These are phyloP conservation scores for Blastobotrys aristatus DNA, from an alignment of 1,139 yeast genomes.

Conservation along the genomic window DNA sequence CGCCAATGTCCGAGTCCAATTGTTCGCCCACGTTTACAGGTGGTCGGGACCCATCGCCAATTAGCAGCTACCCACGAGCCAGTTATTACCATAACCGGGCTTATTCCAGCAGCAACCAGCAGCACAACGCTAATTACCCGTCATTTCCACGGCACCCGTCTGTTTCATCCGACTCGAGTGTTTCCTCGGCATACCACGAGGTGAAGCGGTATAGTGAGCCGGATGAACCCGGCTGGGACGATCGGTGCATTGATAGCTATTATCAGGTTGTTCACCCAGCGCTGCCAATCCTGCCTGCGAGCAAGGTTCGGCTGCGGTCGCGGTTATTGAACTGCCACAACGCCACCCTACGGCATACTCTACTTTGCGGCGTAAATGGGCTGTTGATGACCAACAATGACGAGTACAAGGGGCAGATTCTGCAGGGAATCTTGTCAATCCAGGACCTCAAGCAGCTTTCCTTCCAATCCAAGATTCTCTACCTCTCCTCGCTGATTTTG, in stretches of 20 bases:
- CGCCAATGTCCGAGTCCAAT: constrained; percentile 12
- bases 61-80: constrained; percentile 10
- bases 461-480: constrained; percentile 23
- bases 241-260: constrained; percentile 35
- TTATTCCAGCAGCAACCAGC: too few relatives aligned
- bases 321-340: constrained; percentile 28
- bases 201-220: constrained; percentile 12
- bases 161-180: constrained; percentile 8
- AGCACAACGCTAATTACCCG: neutral
- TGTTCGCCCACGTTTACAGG: neutral
- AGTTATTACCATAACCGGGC: neutral
- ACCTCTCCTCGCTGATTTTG: constrained; percentile 32
- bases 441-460: constrained; percentile 12
- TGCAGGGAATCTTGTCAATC: constrained; percentile 13
- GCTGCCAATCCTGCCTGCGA: constrained; percentile 38
- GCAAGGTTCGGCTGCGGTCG: constrained; percentile 30
- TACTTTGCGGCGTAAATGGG: constrained; percentile 24
- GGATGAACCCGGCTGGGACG: constrained; percentile 31
- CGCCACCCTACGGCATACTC: constrained; percentile 23
- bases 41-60: constrained; percentile 12
- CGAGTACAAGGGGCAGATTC: constrained; percentile 17
- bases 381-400: constrained; percentile 15
- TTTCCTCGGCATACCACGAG: neutral
- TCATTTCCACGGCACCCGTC: constrained; percentile 3
- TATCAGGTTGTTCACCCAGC: constrained; percentile 38